Evolutionary conservation across 2,329 filamentous ascomycete genomes (phyloP).

Genomic region (Calonectria henricotiae): DNA sequence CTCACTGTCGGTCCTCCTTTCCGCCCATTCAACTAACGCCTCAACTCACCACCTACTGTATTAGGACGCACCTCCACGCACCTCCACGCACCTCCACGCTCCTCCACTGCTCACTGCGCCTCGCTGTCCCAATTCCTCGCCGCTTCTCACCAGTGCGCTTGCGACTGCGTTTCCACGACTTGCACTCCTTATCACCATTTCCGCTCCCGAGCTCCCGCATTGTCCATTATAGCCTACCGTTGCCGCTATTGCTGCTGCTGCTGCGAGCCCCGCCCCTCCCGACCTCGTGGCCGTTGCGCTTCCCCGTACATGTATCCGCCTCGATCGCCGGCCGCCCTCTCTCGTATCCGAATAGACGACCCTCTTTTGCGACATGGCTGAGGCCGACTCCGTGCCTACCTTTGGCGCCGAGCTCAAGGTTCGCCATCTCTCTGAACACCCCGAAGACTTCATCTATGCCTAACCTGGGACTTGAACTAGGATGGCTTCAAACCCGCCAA

Average conservation of each 20-base stretch:
- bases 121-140: conserved; percentile 29
- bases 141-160: conserved; percentile 36
- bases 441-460: background rate
- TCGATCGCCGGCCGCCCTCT: conserved; percentile 43
- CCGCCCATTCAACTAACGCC: conserved; percentile 45
- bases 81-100: conserved; percentile 26
- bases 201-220: conserved; percentile 21
- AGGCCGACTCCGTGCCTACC: conserved; percentile 87
- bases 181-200: conserved; percentile 14
- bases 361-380: conserved; percentile 74
- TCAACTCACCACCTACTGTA: conserved; percentile 48
- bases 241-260: background rate
- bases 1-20: conserved; percentile 39
- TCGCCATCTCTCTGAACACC: conserved; percentile 53
- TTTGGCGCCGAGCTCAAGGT: conserved; percentile 98
- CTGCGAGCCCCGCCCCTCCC: background rate
- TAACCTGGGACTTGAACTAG: conserved; percentile 62
- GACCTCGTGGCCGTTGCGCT: conserved; percentile 29
- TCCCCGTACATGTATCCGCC: conserved; percentile 46
- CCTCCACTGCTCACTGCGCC: conserved; percentile 36
- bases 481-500: conserved; percentile 98
- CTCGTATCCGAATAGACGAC: conserved; percentile 44
- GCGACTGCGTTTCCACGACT: conserved; percentile 29
- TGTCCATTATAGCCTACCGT: conserved; percentile 7
- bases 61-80: no score